Base-by-base conservation (phyloP, 148 eudicot genomes). In the Spergularia marina region DNA sequence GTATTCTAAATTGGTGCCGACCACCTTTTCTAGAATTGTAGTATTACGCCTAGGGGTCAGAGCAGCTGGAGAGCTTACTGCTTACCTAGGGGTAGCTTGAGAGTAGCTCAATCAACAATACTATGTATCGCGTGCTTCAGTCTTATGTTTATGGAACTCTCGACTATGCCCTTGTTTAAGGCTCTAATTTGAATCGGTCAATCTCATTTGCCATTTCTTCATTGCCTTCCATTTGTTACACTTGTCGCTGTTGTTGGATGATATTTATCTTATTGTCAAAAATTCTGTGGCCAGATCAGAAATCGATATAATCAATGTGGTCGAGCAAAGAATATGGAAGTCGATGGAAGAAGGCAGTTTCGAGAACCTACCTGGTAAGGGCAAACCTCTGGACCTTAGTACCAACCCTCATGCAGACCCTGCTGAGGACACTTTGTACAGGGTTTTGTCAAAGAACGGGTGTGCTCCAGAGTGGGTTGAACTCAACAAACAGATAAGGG, bases 261-360 rank as follows among this genome's bases (percentile, higher is more conserved):
- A 0, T 41, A 41, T 41, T 41, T 41, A 7, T 41, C 8, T 41
- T 41, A 4, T 41, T 65, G 25, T 23, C 25, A 23, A 23, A 23
- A 65, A 14, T 69, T 2, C 18, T 65, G 68, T 70, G 60, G 39
- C 13, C 87, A 91, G 98, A 81, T 88, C 98, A 68, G 97, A 93
- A 80, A 91, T 92, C 14, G 98, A 93, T 78, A 87, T 91, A 49
- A 74, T 80, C 72, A 89, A 86, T 72, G 84, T 93, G 55, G 98
- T 89, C 30, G 98, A 93, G 86, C 92, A 87, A 71, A 85, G 96
- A 72, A 90, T 93, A 80, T 91, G 90, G 91, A 87, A 85, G 70
- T 91, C 94, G 53, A 91, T 93, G 98, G 94, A 93, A 79, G 98
- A 93, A 79, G 98, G 98, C 59, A 89, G 88, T 61, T 93, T 93